Base-by-base conservation (phyloP, 352 stramenopile genomes). In the Phytophthora agathidicida region DNA sequence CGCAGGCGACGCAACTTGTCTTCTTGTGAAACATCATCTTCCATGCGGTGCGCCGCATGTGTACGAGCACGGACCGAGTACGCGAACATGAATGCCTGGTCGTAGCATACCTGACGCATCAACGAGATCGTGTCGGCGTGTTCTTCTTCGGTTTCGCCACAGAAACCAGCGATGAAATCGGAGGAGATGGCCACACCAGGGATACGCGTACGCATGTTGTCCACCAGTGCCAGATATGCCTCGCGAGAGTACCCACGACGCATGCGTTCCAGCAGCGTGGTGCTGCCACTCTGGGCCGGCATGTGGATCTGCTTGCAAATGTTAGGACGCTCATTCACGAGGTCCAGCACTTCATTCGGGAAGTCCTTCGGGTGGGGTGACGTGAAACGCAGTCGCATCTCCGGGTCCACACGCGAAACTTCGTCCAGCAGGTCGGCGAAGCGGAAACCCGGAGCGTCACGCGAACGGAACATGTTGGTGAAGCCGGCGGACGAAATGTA, bases 331-430 rank as follows among this genome's bases (percentile, higher is more conserved):
- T 99, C 91, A 36, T 77, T 66, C 53, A 97, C 89, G 11, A 96
- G 78, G 36, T 94, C 73, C 27, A 98, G 79, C 13, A 99, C 80
- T 36, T 92, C 89, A 22, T 97, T 82, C 0, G 97, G 97, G 69
- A 99, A 99, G 71, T 99, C 98, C 76, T 99, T 99, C 0, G 98
- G 98, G 71, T 99, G 98, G 5, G 98, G 97, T 19, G 92, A 99
- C 43, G 97, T 99, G 73, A 99, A 99, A 28, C 98, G 95, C n/a
- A 99, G 86, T 42, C 98, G 89, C 38, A 99, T 87, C 68, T 99
- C 97, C 0, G 93, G 91, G 33, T 97, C 93, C 5, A 98, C 83
- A 7, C 83, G 77, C 20, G 93, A 96, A 6, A 99, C 93, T 20
- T 76, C 73, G 46, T 96, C 90, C n/a, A 99, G 78, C 31, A 99